Evolutionary conservation across 176 grass and related monocot genomes (phyloP).

Genomic region (Cocos nucifera): DNA sequence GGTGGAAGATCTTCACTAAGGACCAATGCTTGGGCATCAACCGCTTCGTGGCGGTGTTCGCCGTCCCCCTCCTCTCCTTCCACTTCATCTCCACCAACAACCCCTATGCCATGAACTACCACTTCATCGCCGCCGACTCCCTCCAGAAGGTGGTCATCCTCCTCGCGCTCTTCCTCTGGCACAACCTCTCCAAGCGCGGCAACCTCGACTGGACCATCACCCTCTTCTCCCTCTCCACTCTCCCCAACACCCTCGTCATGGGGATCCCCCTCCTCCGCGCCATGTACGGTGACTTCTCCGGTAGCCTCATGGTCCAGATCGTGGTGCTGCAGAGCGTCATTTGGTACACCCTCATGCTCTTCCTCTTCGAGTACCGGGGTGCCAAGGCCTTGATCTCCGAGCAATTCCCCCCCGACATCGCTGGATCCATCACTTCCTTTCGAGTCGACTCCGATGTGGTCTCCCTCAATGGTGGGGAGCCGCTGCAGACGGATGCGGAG

Average conservation of each 20-base stretch:
- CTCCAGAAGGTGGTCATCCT: conserved; percentile 92
- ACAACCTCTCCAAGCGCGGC: conserved; percentile 49
- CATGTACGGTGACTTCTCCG: conserved; percentile 96
- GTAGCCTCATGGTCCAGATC: conserved; percentile 89
- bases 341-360: conserved; percentile 99
- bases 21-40: conserved; percentile 96
- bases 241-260: conserved; percentile 98
- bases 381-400: conserved; percentile 93
- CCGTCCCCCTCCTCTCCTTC: conserved; percentile 90
- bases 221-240: conserved; percentile 89
- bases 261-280: conserved; percentile 88
- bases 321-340: conserved; percentile 95
- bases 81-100: conserved; percentile 95
- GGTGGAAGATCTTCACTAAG: conserved; percentile 94
- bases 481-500: conserved; percentile 90
- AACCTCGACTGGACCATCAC: conserved; percentile 93
- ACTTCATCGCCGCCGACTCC: conserved; percentile 85
- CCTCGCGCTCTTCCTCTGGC: conserved; percentile 59
- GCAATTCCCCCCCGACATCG: conserved; percentile 87
- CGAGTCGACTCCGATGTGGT: conserved; percentile 86
- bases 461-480: conserved; percentile 78
- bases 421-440: conserved; percentile 83
- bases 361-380: conserved; percentile 98
- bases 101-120: conserved; percentile 90
- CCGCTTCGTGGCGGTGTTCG: conserved; percentile 97